Percentiles rank a stretch among this genome's conserved stretches.
These are phyloP conservation scores for Paralagenidium karlingii DNA, from an alignment of 352 stramenopile species.

Conservation along the genomic window DNA sequence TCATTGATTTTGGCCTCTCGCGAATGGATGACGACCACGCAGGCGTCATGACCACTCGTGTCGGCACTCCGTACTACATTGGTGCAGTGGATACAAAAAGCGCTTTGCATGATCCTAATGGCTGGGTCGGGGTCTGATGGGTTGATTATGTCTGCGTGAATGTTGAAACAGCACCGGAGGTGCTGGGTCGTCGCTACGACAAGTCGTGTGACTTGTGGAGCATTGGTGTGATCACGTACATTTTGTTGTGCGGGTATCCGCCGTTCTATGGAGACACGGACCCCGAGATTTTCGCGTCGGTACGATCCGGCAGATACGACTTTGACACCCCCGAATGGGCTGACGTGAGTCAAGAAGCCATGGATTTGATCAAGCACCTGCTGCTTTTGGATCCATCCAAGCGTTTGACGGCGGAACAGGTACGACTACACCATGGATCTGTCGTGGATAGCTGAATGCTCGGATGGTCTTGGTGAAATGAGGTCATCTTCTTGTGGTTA, in stretches of 20 bases:
- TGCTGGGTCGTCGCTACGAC: conserved; percentile 91
- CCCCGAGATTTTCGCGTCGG: conserved; percentile 78
- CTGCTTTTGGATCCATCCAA: conserved; percentile 88
- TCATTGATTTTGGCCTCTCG: conserved; percentile 98
- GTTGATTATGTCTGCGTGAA: neutral
- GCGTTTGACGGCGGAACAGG: conserved; percentile 87
- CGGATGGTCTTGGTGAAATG: too few relatives aligned
- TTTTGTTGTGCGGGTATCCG: conserved; percentile 91
- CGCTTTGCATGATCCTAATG: conserved; percentile 7
- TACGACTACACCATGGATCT: too few relatives aligned
- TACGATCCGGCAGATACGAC: conserved; percentile 67
- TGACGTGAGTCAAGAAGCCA: conserved; percentile 77
- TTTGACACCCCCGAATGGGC: conserved; percentile 82
- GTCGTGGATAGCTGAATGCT: too few relatives aligned
- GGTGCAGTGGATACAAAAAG: too few relatives aligned
- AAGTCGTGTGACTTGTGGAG: conserved; percentile 95
- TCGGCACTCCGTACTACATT: conserved; percentile 95
- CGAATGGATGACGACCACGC: conserved; percentile 81
- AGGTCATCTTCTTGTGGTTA: neutral
- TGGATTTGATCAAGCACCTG: conserved; percentile 91
- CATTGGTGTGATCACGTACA: conserved; percentile 94
- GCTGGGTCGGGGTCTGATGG: too few relatives aligned
- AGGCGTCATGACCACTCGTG: conserved; percentile 90
- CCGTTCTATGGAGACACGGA: conserved; percentile 95
- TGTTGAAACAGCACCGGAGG: conserved; percentile 89